A percentile compares a stretch with the other conserved stretches of the same genome.
These are phyloP conservation scores for Andrographis paniculata DNA, from an alignment of 305 asterid species.

Conservation along the genomic window DNA sequence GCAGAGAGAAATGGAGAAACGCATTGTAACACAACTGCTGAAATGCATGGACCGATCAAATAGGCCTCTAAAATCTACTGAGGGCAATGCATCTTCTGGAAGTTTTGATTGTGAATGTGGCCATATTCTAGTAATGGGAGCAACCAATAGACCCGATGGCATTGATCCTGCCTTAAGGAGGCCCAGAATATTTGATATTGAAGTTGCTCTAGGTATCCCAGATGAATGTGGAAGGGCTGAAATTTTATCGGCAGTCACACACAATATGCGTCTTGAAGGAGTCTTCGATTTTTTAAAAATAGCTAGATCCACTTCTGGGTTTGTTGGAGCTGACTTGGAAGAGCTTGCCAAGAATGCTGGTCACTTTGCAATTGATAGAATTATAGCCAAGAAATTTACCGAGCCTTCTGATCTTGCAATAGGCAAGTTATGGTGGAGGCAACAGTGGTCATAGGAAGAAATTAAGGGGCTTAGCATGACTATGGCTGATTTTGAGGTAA, in stretches of 20 bases:
- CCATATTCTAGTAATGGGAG: slow-evolving; percentile 81
- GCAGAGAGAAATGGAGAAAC: slow-evolving; percentile 81
- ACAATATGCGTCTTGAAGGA: slow-evolving; percentile 65
- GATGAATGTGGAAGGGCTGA: slow-evolving; percentile 67
- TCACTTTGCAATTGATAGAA: slow-evolving; percentile 72
- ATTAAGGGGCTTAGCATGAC: slow-evolving; percentile 46
- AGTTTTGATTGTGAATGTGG: slow-evolving; percentile 36
- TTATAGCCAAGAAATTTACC: slow-evolving; percentile 36
- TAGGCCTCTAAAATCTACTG: too few relatives aligned
- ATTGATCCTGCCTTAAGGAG: slow-evolving; percentile 86
- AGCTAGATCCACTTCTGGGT: slow-evolving; percentile 80
- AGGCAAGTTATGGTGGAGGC: slow-evolving; percentile 58
- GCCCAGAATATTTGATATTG: slow-evolving; percentile 90
- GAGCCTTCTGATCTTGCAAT: slow-evolving; percentile 23
- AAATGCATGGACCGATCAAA: slow-evolving; percentile 83
- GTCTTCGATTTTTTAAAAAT: slow-evolving; percentile 62
- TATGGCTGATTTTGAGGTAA: slow-evolving; percentile 81
- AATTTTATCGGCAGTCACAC: slow-evolving; percentile 52
- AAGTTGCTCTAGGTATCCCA: slow-evolving; percentile 66
- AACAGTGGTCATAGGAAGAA: slow-evolving; percentile 68
- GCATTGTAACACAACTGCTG: slow-evolving; percentile 86
- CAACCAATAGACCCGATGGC: slow-evolving; percentile 87
- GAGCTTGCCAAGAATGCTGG: slow-evolving; percentile 69
- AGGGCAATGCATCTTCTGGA: slow-evolving; percentile 22
- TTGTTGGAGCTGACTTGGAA: slow-evolving; percentile 86